phyloP scores from a whole-genome alignment of 371 early-diverging fungal genomes.

The Circinella umbellata region DNA sequence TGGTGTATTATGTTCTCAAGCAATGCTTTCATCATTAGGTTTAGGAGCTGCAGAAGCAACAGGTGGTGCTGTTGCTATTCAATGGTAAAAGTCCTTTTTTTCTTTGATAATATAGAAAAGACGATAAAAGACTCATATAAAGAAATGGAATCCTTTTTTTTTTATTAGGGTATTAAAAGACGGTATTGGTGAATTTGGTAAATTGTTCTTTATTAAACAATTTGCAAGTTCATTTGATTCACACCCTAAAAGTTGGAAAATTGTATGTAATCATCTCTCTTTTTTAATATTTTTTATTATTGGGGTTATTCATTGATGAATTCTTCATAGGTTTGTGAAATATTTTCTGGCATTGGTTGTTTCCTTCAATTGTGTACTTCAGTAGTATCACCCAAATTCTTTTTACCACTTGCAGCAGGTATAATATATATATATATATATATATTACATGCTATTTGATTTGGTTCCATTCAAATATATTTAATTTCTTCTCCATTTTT shows the following conservation, averaged over 20 bases:
- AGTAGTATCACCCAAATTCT: slow-evolving; percentile 53
- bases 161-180: slow-evolving; percentile 65
- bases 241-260: slow-evolving; percentile 77
- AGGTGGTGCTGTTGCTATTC: slow-evolving; percentile 74
- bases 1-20: slow-evolving; percentile 73
- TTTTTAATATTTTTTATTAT: too few species aligned
- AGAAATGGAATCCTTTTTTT: background rate
- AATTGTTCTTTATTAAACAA: slow-evolving; percentile 73
- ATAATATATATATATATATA: background rate
- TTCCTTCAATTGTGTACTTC: slow-evolving; percentile 66
- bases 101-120: too few species aligned
- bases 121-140: too few species aligned
- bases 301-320: too few species aligned
- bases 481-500: too few species aligned
- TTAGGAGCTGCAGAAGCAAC: slow-evolving; percentile 59
- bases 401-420: slow-evolving; percentile 66
- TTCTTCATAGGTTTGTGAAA: slow-evolving; percentile 61
- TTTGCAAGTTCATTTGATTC: slow-evolving; percentile 75
- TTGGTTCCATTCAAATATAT: too few species aligned
- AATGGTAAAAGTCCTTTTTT: slow-evolving; percentile 52
- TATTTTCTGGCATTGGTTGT: slow-evolving; percentile 59
- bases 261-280: too few species aligned
- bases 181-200: slow-evolving; percentile 74
- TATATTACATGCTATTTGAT: background rate
- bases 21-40: slow-evolving; percentile 72